Conservation (phyloP, 2,329 filamentous ascomycete species). For the Epichloe gansuensis region DNA sequence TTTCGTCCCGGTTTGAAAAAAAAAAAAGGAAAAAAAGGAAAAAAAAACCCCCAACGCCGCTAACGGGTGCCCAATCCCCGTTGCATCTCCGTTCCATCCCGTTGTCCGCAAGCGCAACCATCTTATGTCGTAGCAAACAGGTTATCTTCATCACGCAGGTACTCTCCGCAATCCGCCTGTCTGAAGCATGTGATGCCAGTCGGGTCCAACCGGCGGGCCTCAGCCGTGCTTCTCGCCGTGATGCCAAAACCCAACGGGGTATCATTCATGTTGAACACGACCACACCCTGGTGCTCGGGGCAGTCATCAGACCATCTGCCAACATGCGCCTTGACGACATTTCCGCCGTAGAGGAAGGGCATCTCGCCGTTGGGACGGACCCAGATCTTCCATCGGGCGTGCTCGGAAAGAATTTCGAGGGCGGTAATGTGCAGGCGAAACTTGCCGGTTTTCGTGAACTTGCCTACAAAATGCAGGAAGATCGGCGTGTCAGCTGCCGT, state of each 20-base stretch:
- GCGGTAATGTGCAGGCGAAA: slow-evolving; percentile 89
- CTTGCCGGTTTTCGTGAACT: slow-evolving; percentile 94
- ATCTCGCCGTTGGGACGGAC: slow-evolving; percentile 93
- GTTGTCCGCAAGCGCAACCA: neutral
- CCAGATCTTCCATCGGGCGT: slow-evolving; percentile 95
- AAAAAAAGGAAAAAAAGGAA: neutral
- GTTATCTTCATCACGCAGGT: slow-evolving; percentile 69
- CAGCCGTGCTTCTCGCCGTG: slow-evolving; percentile 74
- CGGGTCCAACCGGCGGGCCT: slow-evolving; percentile 73
- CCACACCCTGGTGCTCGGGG: slow-evolving; percentile 81
- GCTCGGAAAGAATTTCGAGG: slow-evolving; percentile 74
- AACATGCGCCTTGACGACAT: slow-evolving; percentile 60
- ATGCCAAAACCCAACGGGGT: slow-evolving; percentile 88
- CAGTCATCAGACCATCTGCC: slow-evolving; percentile 83
- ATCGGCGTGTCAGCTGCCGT: neutral
- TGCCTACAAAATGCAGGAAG: slow-evolving; percentile 38
- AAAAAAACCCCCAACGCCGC: neutral
- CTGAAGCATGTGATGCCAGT: slow-evolving; percentile 82
- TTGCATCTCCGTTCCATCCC: neutral
- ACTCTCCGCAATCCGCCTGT: slow-evolving; percentile 91
- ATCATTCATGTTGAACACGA: slow-evolving; percentile 87
- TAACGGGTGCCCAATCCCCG: neutral
- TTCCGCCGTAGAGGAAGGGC: slow-evolving; percentile 91
- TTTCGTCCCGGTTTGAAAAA: neutral
- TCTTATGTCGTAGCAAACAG: slow-evolving; percentile 29